A percentile compares a stretch with the other conserved stretches of the same genome.
phyloP scores from a whole-genome alignment of 495 filamentous ascomycete species.

The Clohesyomyces aquaticus region DNA sequence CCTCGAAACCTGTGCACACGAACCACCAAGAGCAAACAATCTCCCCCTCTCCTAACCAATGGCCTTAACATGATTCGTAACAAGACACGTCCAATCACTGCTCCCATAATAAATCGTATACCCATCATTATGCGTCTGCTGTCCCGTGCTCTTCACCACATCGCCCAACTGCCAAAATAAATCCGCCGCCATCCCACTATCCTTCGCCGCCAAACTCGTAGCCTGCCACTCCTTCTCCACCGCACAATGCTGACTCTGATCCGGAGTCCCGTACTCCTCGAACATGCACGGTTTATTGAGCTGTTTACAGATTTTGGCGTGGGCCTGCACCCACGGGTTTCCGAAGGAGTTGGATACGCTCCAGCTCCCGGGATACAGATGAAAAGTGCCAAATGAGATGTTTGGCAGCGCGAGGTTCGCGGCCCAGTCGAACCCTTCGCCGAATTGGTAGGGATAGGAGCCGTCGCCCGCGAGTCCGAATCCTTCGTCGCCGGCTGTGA shows the following conservation, averaged over 20 bases:
- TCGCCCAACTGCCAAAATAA: conserved; percentile 47
- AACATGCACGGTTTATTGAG: conserved; percentile 37
- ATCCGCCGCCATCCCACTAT: conserved; percentile 39
- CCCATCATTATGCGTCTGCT: conserved; percentile 39
- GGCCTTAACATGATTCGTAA: conserved; percentile 61
- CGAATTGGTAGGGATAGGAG: conserved; percentile 30
- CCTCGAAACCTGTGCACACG: too few relatives aligned
- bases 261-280: conserved; percentile 38
- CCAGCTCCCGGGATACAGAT: conserved; percentile 39
- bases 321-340: conserved; percentile 27
- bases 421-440: conserved; percentile 35
- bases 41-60: conserved; percentile 42
- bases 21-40: neutral
- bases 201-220: conserved; percentile 21
- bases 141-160: conserved; percentile 26
- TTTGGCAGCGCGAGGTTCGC: conserved; percentile 32
- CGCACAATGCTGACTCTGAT: conserved; percentile 13
- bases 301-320: conserved; percentile 28
- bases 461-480: conserved; percentile 42
- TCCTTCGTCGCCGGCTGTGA: conserved; percentile 68
- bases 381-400: conserved; percentile 38
- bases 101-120: conserved; percentile 53
- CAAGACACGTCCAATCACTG: conserved; percentile 58
- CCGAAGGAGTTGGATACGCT: conserved; percentile 24
- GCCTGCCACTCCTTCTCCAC: conserved; percentile 40